Evolutionary conservation across 495 filamentous ascomycete genomes (phyloP), one percentile per base, ranked within the genome.

Genomic region (Bryoglossum gracile): DNA sequence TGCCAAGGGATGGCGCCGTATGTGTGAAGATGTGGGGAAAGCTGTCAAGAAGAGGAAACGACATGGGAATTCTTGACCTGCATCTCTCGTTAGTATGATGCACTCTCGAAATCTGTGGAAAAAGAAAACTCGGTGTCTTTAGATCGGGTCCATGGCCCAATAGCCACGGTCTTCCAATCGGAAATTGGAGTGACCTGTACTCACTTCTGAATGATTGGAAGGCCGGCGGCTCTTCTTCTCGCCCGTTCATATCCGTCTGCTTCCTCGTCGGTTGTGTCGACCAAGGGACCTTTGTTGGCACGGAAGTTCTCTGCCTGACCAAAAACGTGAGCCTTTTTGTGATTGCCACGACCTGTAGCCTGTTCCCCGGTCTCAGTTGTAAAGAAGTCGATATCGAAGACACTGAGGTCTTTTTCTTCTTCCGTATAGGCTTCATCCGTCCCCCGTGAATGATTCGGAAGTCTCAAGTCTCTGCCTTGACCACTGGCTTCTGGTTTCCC

Each of bases 31-130:
- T 85, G 25, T 50, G 67, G 30, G 76, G 92, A 69, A 86, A 95
- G 64, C 87, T 94, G 61, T 90, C 80, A 23, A 94, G 74, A 10
- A 89, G 62, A 3, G 92, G 89, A 62, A 87, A 89, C 4, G 71
- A 66, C 14, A 94, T 71, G 3, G 68, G 48, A 16, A 79, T 79
- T 40, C 70, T 64, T 39, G 56, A 41, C 30, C 59, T 62, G 55
- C 39, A 46, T 17, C 0, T 37, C 19, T 36, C 13, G 8, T 36
- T 18, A 21, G n/a, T 18, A n/a, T 4, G 41, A 17, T 35, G 34
- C 18, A 6, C 14, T 33, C 11, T 1, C 39, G 13, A 34, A 16
- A 11, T 23, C n/a, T 8, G 28, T 23, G 22, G 34, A 10, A 43
- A 37, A 51, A 30, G 40, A 43, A 41, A 39, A 24, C 8, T 24